phyloP scores from a whole-genome alignment of 2,329 filamentous ascomycete genomes.

The Neonectria ditissima region DNA sequence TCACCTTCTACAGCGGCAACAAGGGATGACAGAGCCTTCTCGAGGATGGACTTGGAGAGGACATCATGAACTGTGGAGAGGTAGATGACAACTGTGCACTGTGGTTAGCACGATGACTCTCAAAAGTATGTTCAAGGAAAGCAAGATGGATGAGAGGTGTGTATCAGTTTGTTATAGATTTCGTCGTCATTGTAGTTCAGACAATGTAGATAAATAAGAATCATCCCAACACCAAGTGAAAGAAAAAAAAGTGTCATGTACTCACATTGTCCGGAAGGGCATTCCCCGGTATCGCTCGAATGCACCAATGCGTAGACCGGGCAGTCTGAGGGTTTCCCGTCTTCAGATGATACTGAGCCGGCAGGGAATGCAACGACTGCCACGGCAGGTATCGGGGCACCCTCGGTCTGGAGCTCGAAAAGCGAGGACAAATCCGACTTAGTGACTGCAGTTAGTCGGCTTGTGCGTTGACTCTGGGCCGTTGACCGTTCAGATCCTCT shows the following conservation, averaged over 20 bases:
- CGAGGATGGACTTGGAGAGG: conserved; percentile 52
- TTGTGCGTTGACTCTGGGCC: conserved; percentile 54
- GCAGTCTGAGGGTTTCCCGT: conserved; percentile 51
- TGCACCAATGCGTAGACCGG: conserved; percentile 77
- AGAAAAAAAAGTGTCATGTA: conserved; percentile 48
- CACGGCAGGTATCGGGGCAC: conserved; percentile 79
- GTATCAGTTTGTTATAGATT: conserved; percentile 91
- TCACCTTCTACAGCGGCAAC: conserved; percentile 49
- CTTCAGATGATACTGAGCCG: conserved; percentile 55
- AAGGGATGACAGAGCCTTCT: conserved; percentile 57
- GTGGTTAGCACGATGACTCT: conserved; percentile 48
- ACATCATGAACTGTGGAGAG: conserved; percentile 52
- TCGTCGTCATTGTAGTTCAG: conserved; percentile 91
- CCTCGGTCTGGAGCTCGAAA: conserved; percentile 80
- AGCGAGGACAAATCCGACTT: conserved; percentile 72
- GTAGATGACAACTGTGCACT: conserved; percentile 49
- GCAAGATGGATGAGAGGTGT: conserved; percentile 45
- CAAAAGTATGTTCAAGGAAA: conserved; percentile 13
- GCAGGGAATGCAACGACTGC: conserved; percentile 76
- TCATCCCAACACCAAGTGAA: conserved; percentile 81
- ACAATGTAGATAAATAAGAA: conserved; percentile 99
- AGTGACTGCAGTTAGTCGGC: conserved; percentile 76
- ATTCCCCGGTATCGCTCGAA: conserved; percentile 93
- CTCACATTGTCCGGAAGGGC: conserved; percentile 90
- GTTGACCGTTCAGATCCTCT: conserved; percentile 53